phyloP scores from a whole-genome alignment of 805 yeast species.

The Saccharomycopsis capsularis region DNA sequence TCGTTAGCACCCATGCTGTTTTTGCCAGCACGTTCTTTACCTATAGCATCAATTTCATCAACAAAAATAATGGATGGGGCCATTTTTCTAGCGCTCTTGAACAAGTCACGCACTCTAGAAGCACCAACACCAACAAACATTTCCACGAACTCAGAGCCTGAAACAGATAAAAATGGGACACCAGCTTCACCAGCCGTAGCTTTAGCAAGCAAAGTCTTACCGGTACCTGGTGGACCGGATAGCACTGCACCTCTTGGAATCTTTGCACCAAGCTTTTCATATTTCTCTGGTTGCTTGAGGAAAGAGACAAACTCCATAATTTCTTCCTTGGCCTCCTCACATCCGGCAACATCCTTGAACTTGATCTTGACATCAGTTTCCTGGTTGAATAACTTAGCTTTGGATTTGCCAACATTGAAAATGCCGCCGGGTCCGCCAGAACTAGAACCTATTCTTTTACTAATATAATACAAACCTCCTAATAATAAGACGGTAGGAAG shows the following conservation, averaged over 20 bases:
- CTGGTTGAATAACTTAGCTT: constrained; percentile 74
- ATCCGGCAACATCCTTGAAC: constrained; percentile 90
- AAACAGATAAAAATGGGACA: constrained; percentile 85
- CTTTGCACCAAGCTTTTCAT: constrained; percentile 85
- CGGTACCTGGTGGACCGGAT: constrained; percentile 96
- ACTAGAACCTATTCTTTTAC: constrained; percentile 37
- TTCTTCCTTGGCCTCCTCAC: constrained; percentile 90
- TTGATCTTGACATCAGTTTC: constrained; percentile 75
- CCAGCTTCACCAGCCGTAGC: constrained; percentile 98
- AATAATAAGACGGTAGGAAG: constrained; percentile 75
- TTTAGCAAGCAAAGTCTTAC: constrained; percentile 86
- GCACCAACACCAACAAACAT: constrained; percentile 98
- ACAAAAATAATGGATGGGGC: constrained; percentile 89
- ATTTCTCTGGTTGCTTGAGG: constrained; percentile 75
- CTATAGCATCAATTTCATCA: constrained; percentile 95
- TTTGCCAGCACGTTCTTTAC: constrained; percentile 68
- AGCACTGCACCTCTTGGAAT: constrained; percentile 93
- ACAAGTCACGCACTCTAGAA: constrained; percentile 85
- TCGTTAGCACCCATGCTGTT: constrained; percentile 79
- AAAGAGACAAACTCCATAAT: constrained; percentile 93
- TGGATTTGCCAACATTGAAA: constrained; percentile 71
- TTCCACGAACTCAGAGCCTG: constrained; percentile 94
- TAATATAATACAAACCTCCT: constrained; percentile 56
- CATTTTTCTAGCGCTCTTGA: constrained; percentile 80
- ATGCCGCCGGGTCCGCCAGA: constrained; percentile 59